These are phyloP conservation scores for Ambrosiella xylebori DNA, from an alignment of 2,329 filamentous ascomycete genomes.

Conservation along the genomic window DNA sequence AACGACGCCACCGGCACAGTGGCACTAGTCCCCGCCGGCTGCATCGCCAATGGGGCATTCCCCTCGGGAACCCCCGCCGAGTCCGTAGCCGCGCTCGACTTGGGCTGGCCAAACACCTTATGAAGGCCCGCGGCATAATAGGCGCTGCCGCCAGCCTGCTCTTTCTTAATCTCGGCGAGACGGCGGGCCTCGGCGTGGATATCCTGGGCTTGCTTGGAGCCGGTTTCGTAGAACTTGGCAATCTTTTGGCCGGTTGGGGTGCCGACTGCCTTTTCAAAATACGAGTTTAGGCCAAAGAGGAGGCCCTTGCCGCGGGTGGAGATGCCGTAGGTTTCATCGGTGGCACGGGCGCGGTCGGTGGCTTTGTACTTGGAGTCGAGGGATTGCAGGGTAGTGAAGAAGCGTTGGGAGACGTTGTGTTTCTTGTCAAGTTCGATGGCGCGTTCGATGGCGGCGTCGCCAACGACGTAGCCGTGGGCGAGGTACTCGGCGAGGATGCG, in stretches of 20 bases:
- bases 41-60: slow-evolving; percentile 1
- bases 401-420: slow-evolving; percentile 69
- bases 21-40: slow-evolving; percentile 4
- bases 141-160: slow-evolving; percentile 40
- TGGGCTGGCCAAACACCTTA: slow-evolving; percentile 38
- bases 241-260: slow-evolving; percentile 81
- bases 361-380: slow-evolving; percentile 81
- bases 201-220: slow-evolving; percentile 79
- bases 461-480: slow-evolving; percentile 80
- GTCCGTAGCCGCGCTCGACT: slow-evolving; percentile 15
- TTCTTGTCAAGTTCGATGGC: slow-evolving; percentile 79
- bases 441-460: slow-evolving; percentile 54
- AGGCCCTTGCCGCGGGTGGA: slow-evolving; percentile 50
- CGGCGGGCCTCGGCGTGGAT: slow-evolving; percentile 83
- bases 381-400: slow-evolving; percentile 56
- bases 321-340: slow-evolving; percentile 75
- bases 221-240: slow-evolving; percentile 69
- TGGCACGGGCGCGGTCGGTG: slow-evolving; percentile 64
- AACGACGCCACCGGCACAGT: slow-evolving; percentile 13
- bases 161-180: slow-evolving; percentile 72
- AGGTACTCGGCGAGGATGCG: slow-evolving; percentile 94
- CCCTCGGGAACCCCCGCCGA: slow-evolving; percentile 13
- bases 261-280: slow-evolving; percentile 84
- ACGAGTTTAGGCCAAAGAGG: slow-evolving; percentile 54
- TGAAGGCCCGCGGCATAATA: slow-evolving; percentile 42